Percentiles rank a stretch among this genome's conserved stretches.
Conservation (phyloP, 306 rosid genomes). For the Trifolium pratense region DNA sequence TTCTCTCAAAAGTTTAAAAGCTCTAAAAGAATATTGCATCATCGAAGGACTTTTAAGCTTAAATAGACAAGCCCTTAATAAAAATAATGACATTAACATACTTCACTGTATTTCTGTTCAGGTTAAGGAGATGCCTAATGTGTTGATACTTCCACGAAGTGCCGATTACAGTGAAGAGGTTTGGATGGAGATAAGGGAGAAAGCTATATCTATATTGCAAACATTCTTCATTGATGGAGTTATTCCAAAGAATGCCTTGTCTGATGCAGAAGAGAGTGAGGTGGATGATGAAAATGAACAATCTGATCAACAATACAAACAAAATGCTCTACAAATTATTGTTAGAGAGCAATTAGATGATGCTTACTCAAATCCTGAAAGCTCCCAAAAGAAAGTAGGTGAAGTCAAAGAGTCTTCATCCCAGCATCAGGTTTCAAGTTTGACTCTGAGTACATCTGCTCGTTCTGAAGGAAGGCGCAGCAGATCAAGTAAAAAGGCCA, state of each 20-base stretch:
- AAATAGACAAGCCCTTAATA: not conserved
- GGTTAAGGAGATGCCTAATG: conserved; percentile 99
- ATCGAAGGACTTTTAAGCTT: not conserved
- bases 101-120: conserved; percentile 51
- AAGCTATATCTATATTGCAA: conserved; percentile 85
- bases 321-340: conserved; percentile 58
- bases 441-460: conserved; percentile 66
- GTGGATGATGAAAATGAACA: conserved; percentile 69
- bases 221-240: conserved; percentile 81
- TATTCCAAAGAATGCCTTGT: conserved; percentile 74
- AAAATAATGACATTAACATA: conserved; percentile 30
- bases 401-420: conserved; percentile 61
- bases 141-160: conserved; percentile 97
- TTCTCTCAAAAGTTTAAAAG: not conserved
- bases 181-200: conserved; percentile 99
- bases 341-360: conserved; percentile 68
- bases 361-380: conserved; percentile 59
- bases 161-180: conserved; percentile 99
- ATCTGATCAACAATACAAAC: conserved; percentile 62
- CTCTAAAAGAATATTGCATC: not conserved
- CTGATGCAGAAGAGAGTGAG: conserved; percentile 79
- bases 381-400: conserved; percentile 66
- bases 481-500: conserved; percentile 92
- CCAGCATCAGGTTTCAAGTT: conserved; percentile 69
- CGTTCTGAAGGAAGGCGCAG: conserved; percentile 84